Base-by-base conservation (phyloP, 208 protist species). In the Acanthamoeba triangularis region DNA sequence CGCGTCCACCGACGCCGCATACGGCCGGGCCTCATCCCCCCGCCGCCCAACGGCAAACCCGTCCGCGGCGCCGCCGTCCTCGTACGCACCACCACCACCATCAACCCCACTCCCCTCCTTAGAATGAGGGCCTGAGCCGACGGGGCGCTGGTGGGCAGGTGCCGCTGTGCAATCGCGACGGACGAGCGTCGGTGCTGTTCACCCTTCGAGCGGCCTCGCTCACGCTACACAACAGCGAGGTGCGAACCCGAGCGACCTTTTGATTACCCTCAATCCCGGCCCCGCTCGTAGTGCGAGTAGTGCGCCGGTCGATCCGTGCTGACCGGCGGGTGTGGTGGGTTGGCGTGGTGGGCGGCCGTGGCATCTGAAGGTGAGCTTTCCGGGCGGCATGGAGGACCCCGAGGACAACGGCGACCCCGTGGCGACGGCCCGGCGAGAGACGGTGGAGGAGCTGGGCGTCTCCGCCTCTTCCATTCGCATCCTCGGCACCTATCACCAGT, bases 391-490 rank as follows among this genome's bases (percentile, higher is more conserved):
- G 69, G 67, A 44, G 35, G 90, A 94, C n/a, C 67, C 61, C 11
- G 90, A 82, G 30, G 90, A 94, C 69, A 30, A 82, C 20, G 67
- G 90, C 41, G 61, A 76, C 44, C 90, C 90, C 25, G 69, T 94
- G 13, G 90, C 49, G 23, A 94, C 90, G 13, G 90, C 90, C n/a
- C 67, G 25, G 10, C 90, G 90, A 33, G 90, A 94, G 49, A 94
- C 90, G 33, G 30, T 44, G 35, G 90, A 94, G 67, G 90, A 94
- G 67, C 6, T 94, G 37, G 90, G 90, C 67, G 28, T 94, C n/a
- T n/a, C 90, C 23, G 8, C 8, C 33, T 56, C 54, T 37, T 52
- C 54, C 7, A 74, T 92, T 28, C 87, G 87, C 54, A 74, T 92
- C 20, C 54, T 92, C 25, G 87, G 87, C 35, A 47, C 87, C 59